Evolutionary conservation across 305 asterid species (phyloP), one percentile per base, ranked within the genome.

Genomic region (Stenogyne calaminthoides): DNA sequence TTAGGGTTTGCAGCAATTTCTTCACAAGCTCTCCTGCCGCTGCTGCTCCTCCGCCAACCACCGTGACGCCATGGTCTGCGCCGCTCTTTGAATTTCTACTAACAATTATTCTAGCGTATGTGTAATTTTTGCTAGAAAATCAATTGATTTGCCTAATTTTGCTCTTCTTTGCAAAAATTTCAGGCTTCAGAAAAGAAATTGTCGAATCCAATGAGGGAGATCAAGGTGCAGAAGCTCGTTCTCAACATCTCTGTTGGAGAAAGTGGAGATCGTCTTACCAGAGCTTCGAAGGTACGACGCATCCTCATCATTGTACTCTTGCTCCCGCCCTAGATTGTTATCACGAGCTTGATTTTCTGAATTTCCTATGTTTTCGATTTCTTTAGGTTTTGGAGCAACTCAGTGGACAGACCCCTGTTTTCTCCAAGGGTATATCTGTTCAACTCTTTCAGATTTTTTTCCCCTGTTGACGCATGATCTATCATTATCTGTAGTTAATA

Each of bases 261-360:
- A 78, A 87, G 92, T 40, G 97, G 97, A 32, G 97, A 91, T 88
- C 97, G 97, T 52, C 97, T 89, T 78, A 89, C 97, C 65, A 81
- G 97, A 80, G 97, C 97, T 18, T 88, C 97, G 39, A 91, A 91
- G 91, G 97, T 84, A 40, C 74, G 65, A 5, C n/a, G 10, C 29
- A 0, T 15, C 27, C 18, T n/a, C 55, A 22, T 20, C 57, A 7
- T 60, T 60, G 12, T 29, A 14, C 25, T 77, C 32, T 55, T 14
- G 47, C 57, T 19, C 16, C 8, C 5, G 20, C 15, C 4, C 7
- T 47, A 46, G 44, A 2, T 44, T 9, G 2, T 10, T 58, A 1
- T 42, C 22, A 0, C n/a, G 9, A 27, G 55, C 46, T 60, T 25
- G 7, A 0, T 19, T 7, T 69, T 65, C 7, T 9, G 3, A 0